Evolutionary conservation across 2,329 filamentous ascomycete species (phyloP), one percentile per base, ranked within the genome.

Genomic region (Orbilia ellipsospora): DNA sequence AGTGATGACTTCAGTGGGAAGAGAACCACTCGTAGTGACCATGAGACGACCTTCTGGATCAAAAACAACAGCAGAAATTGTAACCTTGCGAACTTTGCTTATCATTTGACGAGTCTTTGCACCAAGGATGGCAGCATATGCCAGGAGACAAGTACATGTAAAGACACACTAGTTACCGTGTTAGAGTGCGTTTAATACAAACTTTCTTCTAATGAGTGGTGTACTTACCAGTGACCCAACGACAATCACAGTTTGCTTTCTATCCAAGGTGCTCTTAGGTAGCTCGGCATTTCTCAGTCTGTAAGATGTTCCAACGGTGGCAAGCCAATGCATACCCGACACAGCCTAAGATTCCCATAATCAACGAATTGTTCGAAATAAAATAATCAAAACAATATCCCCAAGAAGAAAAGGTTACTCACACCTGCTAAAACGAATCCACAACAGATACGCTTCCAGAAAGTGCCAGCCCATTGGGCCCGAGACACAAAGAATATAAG

Each of bases 271-370:
- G 56, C 83, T 83, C 50, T 80, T 81, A 13, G 81, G 78, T 36
- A 83, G 78, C 57, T 84, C 83, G 61, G 86, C 81, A 52, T 84
- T 80, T 77, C 86, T 82, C 61, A 92, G 82, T 51, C 85, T 85
- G 81, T 94, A 95, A 7, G 82, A 81, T 2, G 92, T 95, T 15
- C 91, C 91, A 10, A 88, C 86, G 2, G 90, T 87, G 36, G 90
- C 92, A 67, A 90, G 90, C 90, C 92, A 96, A 82, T 96, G 92
- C 92, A 96, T 95, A 0, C 91, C 92, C 8, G 90, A 93, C 1
- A 95, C 91, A 48, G 90, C 70, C 70, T 75, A 50, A 56, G 13
- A 12, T 28, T 28, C 4, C 10, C 8, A 36, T 73, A 44, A 67
- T 50, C n/a, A 31, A 48, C 12, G 6, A 40, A 23, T 20, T 3